Evolutionary conservation across 371 early-diverging fungal genomes (phyloP).

Genomic region (Circinella umbellata): DNA sequence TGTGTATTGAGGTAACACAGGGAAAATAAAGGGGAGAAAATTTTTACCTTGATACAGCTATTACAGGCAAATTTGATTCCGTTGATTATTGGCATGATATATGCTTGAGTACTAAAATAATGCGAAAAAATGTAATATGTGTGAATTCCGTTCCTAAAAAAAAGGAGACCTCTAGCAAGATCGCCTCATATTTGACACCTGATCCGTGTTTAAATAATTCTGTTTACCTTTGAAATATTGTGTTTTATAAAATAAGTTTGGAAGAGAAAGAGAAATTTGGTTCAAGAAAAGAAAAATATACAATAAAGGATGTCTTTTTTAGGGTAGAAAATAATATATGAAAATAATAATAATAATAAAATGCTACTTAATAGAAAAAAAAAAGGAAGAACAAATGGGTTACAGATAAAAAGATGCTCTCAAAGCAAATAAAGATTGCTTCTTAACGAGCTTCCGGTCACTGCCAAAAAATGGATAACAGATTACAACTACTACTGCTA

Average conservation of each 20-base stretch:
- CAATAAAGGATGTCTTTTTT: background rate
- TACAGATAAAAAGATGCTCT: constrained; percentile 3
- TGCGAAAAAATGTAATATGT: background rate
- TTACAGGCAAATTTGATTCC: constrained; percentile 40
- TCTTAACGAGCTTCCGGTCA: constrained; percentile 15
- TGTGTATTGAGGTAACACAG: constrained; percentile 13
- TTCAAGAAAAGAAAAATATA: background rate
- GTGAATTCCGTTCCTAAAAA: background rate
- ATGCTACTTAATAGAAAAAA: constrained; percentile 1
- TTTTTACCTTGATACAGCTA: constrained; percentile 37
- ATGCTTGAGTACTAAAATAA: background rate
- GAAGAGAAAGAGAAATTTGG: background rate
- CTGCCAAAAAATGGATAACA: constrained; percentile 17
- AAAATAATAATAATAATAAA: constrained; percentile 8
- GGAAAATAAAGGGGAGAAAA: background rate
- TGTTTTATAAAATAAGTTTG: background rate
- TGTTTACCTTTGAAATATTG: background rate
- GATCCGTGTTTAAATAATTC: background rate
- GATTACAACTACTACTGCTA: constrained; percentile 17
- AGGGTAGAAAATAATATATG: background rate
- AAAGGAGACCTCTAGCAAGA: background rate
- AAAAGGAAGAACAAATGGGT: background rate
- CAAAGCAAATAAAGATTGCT: constrained; percentile 12
- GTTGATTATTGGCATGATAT: constrained; percentile 23
- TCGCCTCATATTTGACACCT: background rate